Conservation (phyloP, 768 basidiomycete genomes). For the Pleurotus tuber-regium region DNA sequence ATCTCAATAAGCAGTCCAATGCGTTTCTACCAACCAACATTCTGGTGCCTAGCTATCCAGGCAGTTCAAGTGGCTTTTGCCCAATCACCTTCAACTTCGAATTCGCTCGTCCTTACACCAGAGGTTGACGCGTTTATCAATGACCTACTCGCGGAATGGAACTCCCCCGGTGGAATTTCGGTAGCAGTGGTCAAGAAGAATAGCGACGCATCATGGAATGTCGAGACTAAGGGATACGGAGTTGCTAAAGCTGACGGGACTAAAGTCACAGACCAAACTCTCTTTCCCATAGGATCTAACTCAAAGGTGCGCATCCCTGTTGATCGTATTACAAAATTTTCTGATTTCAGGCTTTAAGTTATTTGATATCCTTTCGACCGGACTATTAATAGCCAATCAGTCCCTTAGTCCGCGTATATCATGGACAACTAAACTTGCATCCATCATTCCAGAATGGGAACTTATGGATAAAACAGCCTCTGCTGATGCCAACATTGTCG, state of each 20-base stretch:
- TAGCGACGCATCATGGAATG: constrained; percentile 22
- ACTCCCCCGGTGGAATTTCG: constrained; percentile 25
- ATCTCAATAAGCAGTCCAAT: too few species aligned
- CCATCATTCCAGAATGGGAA: constrained; percentile 24
- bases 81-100: too few species aligned
- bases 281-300: constrained; percentile 27
- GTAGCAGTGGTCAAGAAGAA: constrained; percentile 27
- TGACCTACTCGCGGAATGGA: constrained; percentile 23
- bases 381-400: constrained; percentile 26
- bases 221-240: constrained; percentile 31
- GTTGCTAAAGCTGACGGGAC: constrained; percentile 21
- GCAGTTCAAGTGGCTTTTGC: too few species aligned
- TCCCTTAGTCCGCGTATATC: constrained; percentile 21
- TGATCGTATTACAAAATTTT: neutral
- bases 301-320: constrained; percentile 22
- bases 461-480: constrained; percentile 22
- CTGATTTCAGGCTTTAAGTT: constrained; percentile 14
- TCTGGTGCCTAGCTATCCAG: too few species aligned
- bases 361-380: constrained; percentile 22
- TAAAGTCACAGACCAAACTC: constrained; percentile 22
- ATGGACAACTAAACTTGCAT: constrained; percentile 23
- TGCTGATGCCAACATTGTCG: constrained; percentile 20
- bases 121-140: constrained; percentile 21
- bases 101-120: constrained; percentile 16
- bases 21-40: too few species aligned